Conservation (phyloP, 78 protist genomes). For the Chrysochromulina parva region DNA sequence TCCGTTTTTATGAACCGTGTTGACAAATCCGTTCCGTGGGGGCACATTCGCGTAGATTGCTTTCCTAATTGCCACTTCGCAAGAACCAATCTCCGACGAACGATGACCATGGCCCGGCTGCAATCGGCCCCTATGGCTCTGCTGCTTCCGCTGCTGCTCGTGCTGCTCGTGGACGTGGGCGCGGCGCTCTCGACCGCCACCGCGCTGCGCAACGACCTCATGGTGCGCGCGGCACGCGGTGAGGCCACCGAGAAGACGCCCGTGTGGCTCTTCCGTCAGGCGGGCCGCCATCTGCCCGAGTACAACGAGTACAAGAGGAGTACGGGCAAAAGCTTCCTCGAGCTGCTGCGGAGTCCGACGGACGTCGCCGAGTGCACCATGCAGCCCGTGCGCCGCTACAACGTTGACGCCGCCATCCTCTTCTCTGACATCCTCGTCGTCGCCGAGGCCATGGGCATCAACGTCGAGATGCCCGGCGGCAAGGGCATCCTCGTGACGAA, state of each 20-base stretch:
- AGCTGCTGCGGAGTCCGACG: conserved; percentile 34
- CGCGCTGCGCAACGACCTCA: background rate
- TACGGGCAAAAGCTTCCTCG: conserved; percentile 36
- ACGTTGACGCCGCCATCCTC: conserved; percentile 54
- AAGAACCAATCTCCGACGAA: too few relatives aligned
- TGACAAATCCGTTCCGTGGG: too few relatives aligned
- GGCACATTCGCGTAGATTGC: too few relatives aligned
- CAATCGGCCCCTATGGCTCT: too few relatives aligned
- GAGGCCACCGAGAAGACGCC: background rate
- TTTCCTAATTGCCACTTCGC: too few relatives aligned
- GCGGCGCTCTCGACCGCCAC: background rate
- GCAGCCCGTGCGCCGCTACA: conserved; percentile 51
- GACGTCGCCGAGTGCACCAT: conserved; percentile 52
- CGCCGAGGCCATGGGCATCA: conserved; percentile 16
- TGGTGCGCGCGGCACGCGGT: conserved; percentile 20
- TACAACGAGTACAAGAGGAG: conserved; percentile 26
- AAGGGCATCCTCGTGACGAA: conserved; percentile 23
- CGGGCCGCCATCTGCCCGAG: conserved; percentile 37
- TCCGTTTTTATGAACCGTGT: too few relatives aligned
- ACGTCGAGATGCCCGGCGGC: conserved; percentile 39
- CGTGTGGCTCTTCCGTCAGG: conserved; percentile 33
- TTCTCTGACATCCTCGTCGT: conserved; percentile 55
- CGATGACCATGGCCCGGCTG: too few relatives aligned
- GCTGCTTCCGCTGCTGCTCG: background rate
- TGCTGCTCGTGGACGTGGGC: too few relatives aligned